Evolutionary conservation across 306 rosid genomes (phyloP).

Genomic region (Prunus mume): DNA sequence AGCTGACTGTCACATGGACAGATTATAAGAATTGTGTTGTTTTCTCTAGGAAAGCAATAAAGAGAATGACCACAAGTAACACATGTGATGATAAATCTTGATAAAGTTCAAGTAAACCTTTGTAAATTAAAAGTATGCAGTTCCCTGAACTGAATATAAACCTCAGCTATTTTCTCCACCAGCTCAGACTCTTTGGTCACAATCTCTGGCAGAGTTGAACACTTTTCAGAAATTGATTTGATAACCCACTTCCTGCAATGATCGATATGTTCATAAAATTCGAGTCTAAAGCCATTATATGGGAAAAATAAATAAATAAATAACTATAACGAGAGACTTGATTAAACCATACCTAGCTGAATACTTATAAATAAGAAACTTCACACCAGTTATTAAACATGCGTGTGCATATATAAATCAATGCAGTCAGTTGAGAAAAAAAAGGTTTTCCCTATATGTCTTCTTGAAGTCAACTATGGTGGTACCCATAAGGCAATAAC

Average conservation of each 20-base stretch:
- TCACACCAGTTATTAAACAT: not conserved
- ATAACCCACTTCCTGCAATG: constrained; percentile 86
- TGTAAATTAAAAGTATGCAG: constrained; percentile 37
- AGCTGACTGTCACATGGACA: not conserved
- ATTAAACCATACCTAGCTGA: not conserved
- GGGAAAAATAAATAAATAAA: not conserved
- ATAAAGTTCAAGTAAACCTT: constrained; percentile 30
- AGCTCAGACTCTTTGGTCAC: constrained; percentile 85
- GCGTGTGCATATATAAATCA: not conserved
- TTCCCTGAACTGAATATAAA: constrained; percentile 49
- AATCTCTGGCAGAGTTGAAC: constrained; percentile 59
- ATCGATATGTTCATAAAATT: constrained; percentile 29
- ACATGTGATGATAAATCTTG: not conserved
- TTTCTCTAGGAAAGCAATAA: not conserved
- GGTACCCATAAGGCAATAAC: not conserved
- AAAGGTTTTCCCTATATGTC: not conserved
- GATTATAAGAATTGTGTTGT: not conserved
- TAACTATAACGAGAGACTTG: not conserved
- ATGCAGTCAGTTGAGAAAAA: not conserved
- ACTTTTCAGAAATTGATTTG: constrained; percentile 65
- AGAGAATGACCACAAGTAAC: not conserved
- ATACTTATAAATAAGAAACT: not conserved
- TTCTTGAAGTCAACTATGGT: not conserved
- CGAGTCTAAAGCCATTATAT: constrained; percentile 9
- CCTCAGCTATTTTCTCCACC: constrained; percentile 95